Percentiles rank a stretch among this genome's conserved stretches.
phyloP scores from a whole-genome alignment of 2,329 filamentous ascomycete genomes.

The Fusarium armeniacum region DNA sequence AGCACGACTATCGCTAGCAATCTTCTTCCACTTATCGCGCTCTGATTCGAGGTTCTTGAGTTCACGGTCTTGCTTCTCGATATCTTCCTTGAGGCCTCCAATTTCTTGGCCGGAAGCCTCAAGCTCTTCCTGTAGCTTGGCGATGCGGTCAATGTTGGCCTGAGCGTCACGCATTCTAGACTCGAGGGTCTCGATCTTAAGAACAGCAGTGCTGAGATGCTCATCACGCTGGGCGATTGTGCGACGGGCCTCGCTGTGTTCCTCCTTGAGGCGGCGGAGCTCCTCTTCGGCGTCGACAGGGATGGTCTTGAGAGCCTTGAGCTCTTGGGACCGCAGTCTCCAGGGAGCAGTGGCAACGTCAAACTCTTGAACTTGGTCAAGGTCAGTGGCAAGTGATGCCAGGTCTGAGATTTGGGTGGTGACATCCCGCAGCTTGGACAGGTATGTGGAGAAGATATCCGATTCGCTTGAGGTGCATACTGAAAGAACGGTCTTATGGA shows the following conservation, averaged over 20 bases:
- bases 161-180: slow-evolving; percentile 87
- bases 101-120: slow-evolving; percentile 66
- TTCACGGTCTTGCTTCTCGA: slow-evolving; percentile 77
- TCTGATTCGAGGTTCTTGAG: slow-evolving; percentile 74
- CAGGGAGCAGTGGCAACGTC: slow-evolving; percentile 83
- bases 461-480: slow-evolving; percentile 71
- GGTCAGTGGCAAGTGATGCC: slow-evolving; percentile 75
- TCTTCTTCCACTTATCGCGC: slow-evolving; percentile 79
- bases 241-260: slow-evolving; percentile 82
- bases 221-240: slow-evolving; percentile 81
- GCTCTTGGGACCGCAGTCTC: slow-evolving; percentile 83
- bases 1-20: slow-evolving; percentile 72
- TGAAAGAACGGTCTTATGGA: slow-evolving; percentile 66
- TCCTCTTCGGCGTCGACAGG: slow-evolving; percentile 89
- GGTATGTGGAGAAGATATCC: slow-evolving; percentile 78
- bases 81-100: slow-evolving; percentile 70
- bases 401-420: slow-evolving; percentile 77
- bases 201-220: slow-evolving; percentile 85
- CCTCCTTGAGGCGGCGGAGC: slow-evolving; percentile 82
- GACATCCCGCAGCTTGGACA: slow-evolving; percentile 75
- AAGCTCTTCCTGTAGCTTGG: slow-evolving; percentile 73
- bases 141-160: slow-evolving; percentile 79
- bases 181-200: slow-evolving; percentile 94
- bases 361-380: slow-evolving; percentile 83
- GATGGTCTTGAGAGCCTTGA: slow-evolving; percentile 84